phyloP scores from a whole-genome alignment of 176 grass and related monocot genomes.

The Dendrocalamus sinicus region DNA sequence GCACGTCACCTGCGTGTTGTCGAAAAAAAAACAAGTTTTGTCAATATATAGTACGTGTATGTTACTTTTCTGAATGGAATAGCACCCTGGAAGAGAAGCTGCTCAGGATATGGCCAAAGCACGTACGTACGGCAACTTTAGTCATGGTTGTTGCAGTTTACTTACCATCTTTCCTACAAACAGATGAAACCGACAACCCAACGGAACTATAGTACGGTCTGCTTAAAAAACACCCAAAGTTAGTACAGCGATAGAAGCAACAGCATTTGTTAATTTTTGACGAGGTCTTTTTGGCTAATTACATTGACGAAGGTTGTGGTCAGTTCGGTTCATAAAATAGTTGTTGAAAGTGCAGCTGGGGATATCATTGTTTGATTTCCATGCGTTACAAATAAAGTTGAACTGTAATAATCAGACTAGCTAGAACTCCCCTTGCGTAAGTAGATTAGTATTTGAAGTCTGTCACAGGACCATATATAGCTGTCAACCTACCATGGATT shows the following conservation, averaged over 20 bases:
- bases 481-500: neutral
- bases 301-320: constrained; percentile 11
- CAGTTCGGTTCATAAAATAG: neutral
- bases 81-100: too few relatives aligned
- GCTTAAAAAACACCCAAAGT: neutral
- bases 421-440: neutral
- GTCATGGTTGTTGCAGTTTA: neutral
- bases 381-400: neutral
- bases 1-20: too few relatives aligned
- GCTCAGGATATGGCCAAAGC: neutral
- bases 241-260: neutral
- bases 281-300: neutral
- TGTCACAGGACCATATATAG: neutral
- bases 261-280: neutral
- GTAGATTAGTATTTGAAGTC: neutral
- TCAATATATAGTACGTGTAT: too few relatives aligned
- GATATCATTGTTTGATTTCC: neutral
- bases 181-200: neutral
- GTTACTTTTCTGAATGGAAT: too few relatives aligned
- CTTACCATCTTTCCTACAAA: neutral
- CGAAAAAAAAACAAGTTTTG: too few relatives aligned
- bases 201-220: neutral
- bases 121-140: neutral
- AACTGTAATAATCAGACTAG: neutral
- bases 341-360: neutral